Percentiles rank a stretch among this genome's conserved stretches.
Conservation (phyloP, 257 asterid species). For the Scutellaria baicalensis region DNA sequence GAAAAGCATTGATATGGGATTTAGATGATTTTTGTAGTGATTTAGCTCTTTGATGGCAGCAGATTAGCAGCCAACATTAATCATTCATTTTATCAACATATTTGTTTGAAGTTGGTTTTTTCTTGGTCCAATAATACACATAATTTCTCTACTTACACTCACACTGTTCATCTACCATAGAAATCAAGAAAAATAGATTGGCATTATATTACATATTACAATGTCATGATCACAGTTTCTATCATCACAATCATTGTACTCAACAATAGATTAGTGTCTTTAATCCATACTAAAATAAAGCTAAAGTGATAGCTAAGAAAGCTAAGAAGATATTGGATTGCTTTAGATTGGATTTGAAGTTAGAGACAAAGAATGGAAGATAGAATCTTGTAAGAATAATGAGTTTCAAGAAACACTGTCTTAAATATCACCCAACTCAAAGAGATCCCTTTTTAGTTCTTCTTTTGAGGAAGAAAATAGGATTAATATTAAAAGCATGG, state of each 20-base stretch:
- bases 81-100: slow-evolving; percentile 1
- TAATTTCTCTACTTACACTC: neutral
- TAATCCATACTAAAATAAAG: slow-evolving; percentile 15
- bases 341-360: slow-evolving; percentile 37
- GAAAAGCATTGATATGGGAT: slow-evolving; percentile 9
- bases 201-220: neutral
- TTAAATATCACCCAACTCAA: slow-evolving; percentile 4
- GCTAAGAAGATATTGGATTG: slow-evolving; percentile 20
- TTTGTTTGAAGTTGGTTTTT: neutral
- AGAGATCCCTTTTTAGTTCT: neutral
- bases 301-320: slow-evolving; percentile 26
- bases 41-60: slow-evolving; percentile 17
- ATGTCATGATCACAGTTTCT: neutral
- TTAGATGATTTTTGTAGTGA: slow-evolving; percentile 20
- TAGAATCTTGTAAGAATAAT: slow-evolving; percentile 13
- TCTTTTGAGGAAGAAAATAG: neutral
- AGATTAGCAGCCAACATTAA: slow-evolving; percentile 13
- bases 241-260: slow-evolving; percentile 23
- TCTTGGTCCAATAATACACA: neutral
- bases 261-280: slow-evolving; percentile 6
- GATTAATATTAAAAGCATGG: slow-evolving; percentile 7
- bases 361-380: neutral
- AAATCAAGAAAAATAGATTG: neutral
- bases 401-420: slow-evolving; percentile 5
- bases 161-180: neutral